A percentile compares a stretch with the other conserved stretches of the same genome.
Conservation (phyloP, 768 basidiomycete species). For the Leccinum subtestaceum region DNA sequence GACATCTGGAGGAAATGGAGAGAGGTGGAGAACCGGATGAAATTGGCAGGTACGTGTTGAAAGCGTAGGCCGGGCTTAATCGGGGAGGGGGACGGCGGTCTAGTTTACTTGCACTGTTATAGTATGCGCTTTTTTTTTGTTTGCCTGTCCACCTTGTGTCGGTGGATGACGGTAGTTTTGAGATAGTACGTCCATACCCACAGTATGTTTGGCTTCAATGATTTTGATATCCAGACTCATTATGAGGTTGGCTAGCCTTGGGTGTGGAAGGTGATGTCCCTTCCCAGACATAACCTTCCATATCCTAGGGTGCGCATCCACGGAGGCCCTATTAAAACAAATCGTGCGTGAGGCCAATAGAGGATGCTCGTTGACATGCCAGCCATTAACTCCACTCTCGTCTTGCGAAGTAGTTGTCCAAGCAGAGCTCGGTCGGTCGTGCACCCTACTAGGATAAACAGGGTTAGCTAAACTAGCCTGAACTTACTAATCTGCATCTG, state of each 20-base stretch:
- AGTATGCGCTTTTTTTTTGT: neutral
- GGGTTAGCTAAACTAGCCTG: no score
- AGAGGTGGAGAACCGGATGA: conserved; percentile 26
- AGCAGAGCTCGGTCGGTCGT: no score
- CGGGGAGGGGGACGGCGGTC: no score
- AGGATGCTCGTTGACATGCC: no score
- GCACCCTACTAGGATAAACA: no score
- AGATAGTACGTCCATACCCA: neutral
- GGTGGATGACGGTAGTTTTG: neutral
- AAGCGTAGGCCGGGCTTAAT: neutral
- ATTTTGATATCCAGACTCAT: neutral
- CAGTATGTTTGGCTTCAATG: neutral
- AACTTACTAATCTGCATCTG: no score
- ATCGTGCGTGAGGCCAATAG: neutral
- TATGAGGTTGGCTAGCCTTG: neutral
- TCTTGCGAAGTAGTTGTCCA: no score
- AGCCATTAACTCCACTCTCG: no score
- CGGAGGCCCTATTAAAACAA: neutral
- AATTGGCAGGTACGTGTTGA: conserved; percentile 5
- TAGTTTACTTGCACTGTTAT: conserved; percentile 6
- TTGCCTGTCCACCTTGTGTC: neutral
- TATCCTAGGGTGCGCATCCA: neutral
- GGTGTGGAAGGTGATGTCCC: neutral
- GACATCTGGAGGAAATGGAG: conserved; percentile 31
- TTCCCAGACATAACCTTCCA: neutral